Evolutionary conservation across 2,329 filamentous ascomycete species (phyloP), one percentile per base, ranked within the genome.

Genomic region (Fusarium coffeatum): DNA sequence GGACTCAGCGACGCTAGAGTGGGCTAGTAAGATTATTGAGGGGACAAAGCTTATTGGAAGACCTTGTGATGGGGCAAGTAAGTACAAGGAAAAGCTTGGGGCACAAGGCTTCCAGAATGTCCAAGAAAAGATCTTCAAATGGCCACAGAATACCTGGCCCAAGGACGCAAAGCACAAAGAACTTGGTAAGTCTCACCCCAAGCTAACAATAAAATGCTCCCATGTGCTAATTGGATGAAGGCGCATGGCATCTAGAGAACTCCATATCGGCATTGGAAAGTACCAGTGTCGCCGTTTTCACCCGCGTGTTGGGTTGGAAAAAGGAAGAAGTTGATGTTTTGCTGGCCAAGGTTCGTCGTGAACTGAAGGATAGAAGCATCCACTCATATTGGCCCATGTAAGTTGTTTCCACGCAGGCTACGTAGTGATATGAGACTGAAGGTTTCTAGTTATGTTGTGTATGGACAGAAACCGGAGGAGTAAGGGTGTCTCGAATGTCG

Each of bases 91-190:
- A 30, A 79, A 80, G 59, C 78, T 88, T 48, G 75, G 77, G 18
- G 82, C 83, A 8, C 83, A 83, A 1, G 87, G 87, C 1, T 88
- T 88, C 68, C 75, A 78, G 43, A 80, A 87, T 59, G 80, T 89
- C 0, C 74, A 76, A 0, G 81, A 86, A 64, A 75, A 79, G 4
- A 71, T 83, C 8, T 83, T 79, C 72, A 84, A 83, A 73, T 82
- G 85, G 76, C 85, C 85, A 1, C 78, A 80, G 55, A 85, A 83
- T 64, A 75, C 79, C 5, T 87, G 86, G 85, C 82, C 84, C 0
- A 84, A 82, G 54, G 81, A 85, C 32, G 77, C 77, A 18, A 82
- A 81, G 30, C 77, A 84, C 49, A 88, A 87, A 68, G 82, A 86
- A 51, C 73, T 86, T 7, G 71, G 64, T 66, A 40, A 30, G 62